Base-by-base conservation (phyloP, 1,139 yeast species). In the Pichia terricola region DNA sequence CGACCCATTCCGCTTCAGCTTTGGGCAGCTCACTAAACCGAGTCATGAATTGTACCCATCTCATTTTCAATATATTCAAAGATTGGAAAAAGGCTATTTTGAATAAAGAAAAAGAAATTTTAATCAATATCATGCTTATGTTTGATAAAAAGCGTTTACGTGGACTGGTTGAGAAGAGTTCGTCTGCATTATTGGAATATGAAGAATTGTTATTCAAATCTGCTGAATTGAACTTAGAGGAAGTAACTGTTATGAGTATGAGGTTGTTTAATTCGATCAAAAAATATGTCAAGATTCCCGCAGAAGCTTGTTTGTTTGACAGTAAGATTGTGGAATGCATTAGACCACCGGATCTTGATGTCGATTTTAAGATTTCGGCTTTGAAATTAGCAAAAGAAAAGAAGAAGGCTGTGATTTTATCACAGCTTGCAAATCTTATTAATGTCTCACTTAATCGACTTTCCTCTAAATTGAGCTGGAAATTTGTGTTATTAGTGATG, bases 1-100 rank as follows among this genome's bases (percentile, higher is more conserved):
- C 89, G 2, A 69, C 73, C 10, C 76, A 81, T 27, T 95, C 96
- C 0, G 89, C 84, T 48, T 64, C 75, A 0, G 73, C 86, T 1
- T 64, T 91, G 45, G 73, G 79, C 4, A 81, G 83, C 38, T 77
- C 87, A 1, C 75, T 86, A 72, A 82, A 79, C 54, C 78, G 87
- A 45, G 66, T 91, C 8, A 71, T 79, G 51, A 88, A 91, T 1
- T 79, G 94, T 0, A 80, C 81, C 47, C 64, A 69, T 38, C 65
- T 73, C 8, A 68, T 81, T 8, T 64, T 80, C 40, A 73, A 60
- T 27, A 64, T 82, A 1, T 68, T 84, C 43, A 70, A 70, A 30
- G 69, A 71, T 22, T 64, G 83, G 43, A 62, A 70, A 8, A 62
- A 63, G 26, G 80, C 87, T 0, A 56, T 89, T n/a, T 66, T 68